Conservation (phyloP, 345 rosid genomes). For the Reutealis trisperma region DNA sequence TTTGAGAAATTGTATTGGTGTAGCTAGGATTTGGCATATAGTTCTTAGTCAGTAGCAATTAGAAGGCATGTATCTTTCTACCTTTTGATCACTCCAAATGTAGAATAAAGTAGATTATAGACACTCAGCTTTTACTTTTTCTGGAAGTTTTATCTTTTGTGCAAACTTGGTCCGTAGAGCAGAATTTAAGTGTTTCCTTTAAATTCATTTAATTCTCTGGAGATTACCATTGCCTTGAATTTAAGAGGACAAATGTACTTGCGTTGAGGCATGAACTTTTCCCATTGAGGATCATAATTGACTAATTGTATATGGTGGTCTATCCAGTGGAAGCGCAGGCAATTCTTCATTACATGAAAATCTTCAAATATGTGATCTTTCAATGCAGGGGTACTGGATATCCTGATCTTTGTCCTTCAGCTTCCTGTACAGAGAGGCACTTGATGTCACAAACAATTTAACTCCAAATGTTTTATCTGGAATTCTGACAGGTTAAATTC, state of each 20-base stretch:
- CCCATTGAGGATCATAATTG: no score
- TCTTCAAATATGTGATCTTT: constrained; percentile 23
- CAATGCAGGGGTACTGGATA: constrained; percentile 85
- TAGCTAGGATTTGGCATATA: background rate
- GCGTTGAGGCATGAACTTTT: background rate
- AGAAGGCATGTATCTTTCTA: background rate
- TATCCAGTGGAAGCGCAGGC: background rate
- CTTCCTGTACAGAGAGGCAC: constrained; percentile 92
- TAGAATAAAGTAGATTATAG: background rate
- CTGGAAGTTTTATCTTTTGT: background rate
- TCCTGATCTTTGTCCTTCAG: constrained; percentile 91
- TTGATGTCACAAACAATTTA: constrained; percentile 73
- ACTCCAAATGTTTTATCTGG: constrained; percentile 85
- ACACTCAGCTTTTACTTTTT: background rate
- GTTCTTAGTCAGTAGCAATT: no score
- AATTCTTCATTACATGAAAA: background rate
- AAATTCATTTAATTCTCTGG: background rate
- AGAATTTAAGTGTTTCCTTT: background rate
- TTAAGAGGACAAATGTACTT: background rate
- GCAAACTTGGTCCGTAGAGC: background rate
- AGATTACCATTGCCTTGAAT: background rate
- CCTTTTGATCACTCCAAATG: background rate
- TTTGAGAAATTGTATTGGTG: background rate
- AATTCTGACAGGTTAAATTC: constrained; percentile 61
- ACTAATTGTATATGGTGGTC: background rate